Conservation (phyloP, 2,329 filamentous ascomycete species). For the Fusarium compactum region DNA sequence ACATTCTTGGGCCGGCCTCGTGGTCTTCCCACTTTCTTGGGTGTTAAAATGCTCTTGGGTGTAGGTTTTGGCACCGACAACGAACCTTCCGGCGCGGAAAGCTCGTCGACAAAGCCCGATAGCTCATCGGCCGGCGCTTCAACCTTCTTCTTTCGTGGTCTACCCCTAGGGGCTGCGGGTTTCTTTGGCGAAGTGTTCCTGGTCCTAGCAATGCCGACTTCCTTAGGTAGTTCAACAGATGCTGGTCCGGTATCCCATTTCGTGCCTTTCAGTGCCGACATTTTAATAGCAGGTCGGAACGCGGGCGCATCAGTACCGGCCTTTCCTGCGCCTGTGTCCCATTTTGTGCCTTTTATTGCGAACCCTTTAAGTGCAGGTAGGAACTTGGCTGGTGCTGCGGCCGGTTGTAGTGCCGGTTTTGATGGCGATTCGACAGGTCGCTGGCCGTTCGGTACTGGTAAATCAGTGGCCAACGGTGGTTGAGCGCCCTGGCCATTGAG, state of each 20-base stretch:
- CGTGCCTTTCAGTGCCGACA: constrained; percentile 53
- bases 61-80: constrained; percentile 39
- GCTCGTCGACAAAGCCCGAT: constrained; percentile 31
- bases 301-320: background rate
- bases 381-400: constrained; percentile 26
- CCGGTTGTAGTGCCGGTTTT: constrained; percentile 23
- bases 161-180: constrained; percentile 34
- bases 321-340: constrained; percentile 32
- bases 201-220: constrained; percentile 38
- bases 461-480: constrained; percentile 18
- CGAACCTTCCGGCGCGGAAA: constrained; percentile 24
- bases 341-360: constrained; percentile 53
- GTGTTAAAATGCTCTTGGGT: constrained; percentile 69
- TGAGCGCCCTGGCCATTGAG: constrained; percentile 39
- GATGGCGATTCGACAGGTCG: constrained; percentile 20
- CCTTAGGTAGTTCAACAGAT: constrained; percentile 38
- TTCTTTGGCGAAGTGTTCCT: constrained; percentile 41
- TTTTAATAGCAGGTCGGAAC: constrained; percentile 53
- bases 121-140: constrained; percentile 14
- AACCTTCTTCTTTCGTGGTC: constrained; percentile 42
- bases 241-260: constrained; percentile 53
- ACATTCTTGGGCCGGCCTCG: constrained; percentile 65
- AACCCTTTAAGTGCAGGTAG: constrained; percentile 54
- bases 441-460: background rate
- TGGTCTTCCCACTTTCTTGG: constrained; percentile 60